These are phyloP conservation scores for Emergomyces africanus DNA, from an alignment of 2,329 filamentous ascomycete genomes.

Conservation along the genomic window DNA sequence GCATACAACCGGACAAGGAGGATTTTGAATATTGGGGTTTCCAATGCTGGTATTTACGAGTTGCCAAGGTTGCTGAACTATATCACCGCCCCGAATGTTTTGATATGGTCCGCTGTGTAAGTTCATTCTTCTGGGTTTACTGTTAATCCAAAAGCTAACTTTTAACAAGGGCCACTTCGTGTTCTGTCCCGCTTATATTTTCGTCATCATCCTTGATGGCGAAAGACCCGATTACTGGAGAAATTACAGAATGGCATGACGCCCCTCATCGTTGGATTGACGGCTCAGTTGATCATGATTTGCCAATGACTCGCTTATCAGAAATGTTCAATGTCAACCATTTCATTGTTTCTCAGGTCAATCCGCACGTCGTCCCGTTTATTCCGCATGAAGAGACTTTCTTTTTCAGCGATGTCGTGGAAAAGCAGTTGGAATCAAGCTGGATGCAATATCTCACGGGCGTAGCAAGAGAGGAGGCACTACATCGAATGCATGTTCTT, in stretches of 20 bases:
- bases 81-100: slow-evolving; percentile 81
- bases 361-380: slow-evolving; percentile 85
- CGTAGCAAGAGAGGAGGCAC: slow-evolving; percentile 63
- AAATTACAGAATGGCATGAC: slow-evolving; percentile 72
- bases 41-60: slow-evolving; percentile 75
- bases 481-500: slow-evolving; percentile 69
- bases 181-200: slow-evolving; percentile 81
- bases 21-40: slow-evolving; percentile 90
- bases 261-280: slow-evolving; percentile 82
- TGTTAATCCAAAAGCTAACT: not conserved
- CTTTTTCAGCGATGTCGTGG: slow-evolving; percentile 17
- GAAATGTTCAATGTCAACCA: slow-evolving; percentile 99
- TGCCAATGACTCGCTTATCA: slow-evolving; percentile 77
- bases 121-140: slow-evolving; percentile 14
- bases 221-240: slow-evolving; percentile 70
- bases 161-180: slow-evolving; percentile 60
- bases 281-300: slow-evolving; percentile 85
- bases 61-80: slow-evolving; percentile 82
- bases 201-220: slow-evolving; percentile 64
- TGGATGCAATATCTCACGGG: slow-evolving; percentile 58
- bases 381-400: slow-evolving; percentile 59
- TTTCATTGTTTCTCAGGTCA: slow-evolving; percentile 94
- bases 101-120: slow-evolving; percentile 88
- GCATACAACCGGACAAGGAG: slow-evolving; percentile 88
- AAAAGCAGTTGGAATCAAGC: slow-evolving; percentile 23